Evolutionary conservation across 768 basidiomycete species (phyloP).

Genomic region (Dentipellis fragilis): DNA sequence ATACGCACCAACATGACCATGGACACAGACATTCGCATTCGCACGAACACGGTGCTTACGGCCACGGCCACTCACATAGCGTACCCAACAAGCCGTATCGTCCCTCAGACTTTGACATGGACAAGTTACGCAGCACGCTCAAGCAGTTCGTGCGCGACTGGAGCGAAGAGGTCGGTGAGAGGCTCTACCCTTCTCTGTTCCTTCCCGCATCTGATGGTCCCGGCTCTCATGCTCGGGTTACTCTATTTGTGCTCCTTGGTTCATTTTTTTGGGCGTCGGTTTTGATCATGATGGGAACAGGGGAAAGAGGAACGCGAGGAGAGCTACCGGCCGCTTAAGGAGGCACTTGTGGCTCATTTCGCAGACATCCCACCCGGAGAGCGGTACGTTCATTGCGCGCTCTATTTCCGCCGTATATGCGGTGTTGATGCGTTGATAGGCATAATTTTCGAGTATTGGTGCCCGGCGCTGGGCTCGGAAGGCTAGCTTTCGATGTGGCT

Average conservation of each 20-base stretch:
- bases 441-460: conserved; percentile 64
- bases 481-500: conserved; percentile 84
- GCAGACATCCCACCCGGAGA: conserved; percentile 41
- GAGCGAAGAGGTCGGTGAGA: conserved; percentile 59
- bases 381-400: conserved; percentile 27
- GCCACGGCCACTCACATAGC: conserved; percentile 1
- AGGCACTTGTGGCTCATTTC: conserved; percentile 60
- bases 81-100: conserved; percentile 24
- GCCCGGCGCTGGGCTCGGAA: conserved; percentile 83
- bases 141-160: conserved; percentile 90
- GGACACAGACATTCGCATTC: conserved; percentile 16
- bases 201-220: too few species aligned
- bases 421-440: conserved; percentile 22
- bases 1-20: conserved; percentile 26
- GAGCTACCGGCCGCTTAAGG: conserved; percentile 76
- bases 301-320: conserved; percentile 67
- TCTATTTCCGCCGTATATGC: background rate
- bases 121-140: conserved; percentile 84
- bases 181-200: too few species aligned
- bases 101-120: conserved; percentile 71
- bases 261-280: background rate
- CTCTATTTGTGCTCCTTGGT: background rate
- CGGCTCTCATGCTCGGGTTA: background rate
- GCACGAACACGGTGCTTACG: conserved; percentile 12
- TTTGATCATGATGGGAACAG: conserved; percentile 25